Percentiles rank a stretch among this genome's conserved stretches.
These are phyloP conservation scores for Cordyceps cateniannulata DNA, from an alignment of 2,329 filamentous ascomycete species.

Conservation along the genomic window DNA sequence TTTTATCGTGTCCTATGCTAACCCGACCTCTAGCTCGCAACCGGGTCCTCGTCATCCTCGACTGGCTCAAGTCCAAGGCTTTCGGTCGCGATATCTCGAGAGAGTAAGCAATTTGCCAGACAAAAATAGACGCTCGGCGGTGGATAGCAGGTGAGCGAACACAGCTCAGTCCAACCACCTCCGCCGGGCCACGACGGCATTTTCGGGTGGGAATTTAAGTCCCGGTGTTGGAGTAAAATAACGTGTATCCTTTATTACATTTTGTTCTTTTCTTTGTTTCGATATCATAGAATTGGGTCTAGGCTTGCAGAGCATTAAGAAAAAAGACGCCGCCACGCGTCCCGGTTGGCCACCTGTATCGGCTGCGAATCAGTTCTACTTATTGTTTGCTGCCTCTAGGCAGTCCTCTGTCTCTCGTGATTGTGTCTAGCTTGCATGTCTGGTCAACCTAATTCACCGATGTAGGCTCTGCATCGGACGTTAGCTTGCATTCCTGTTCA, in stretches of 20 bases:
- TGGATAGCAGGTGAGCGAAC: not conserved
- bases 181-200: not conserved
- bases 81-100: slow-evolving; percentile 93
- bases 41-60: slow-evolving; percentile 82
- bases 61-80: slow-evolving; percentile 95
- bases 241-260: slow-evolving; percentile 9
- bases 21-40: slow-evolving; percentile 63
- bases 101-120: slow-evolving; percentile 45
- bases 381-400: not conserved
- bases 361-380: slow-evolving; percentile 10
- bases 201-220: not conserved
- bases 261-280: slow-evolving; percentile 8
- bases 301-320: slow-evolving; percentile 12
- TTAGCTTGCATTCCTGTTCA: no score
- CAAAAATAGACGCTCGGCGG: not conserved
- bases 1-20: slow-evolving; percentile 17
- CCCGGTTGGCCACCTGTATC: slow-evolving; percentile 7
- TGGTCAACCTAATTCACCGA: no score
- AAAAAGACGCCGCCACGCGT: slow-evolving; percentile 1
- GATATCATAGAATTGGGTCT: slow-evolving; percentile 12
- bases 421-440: not conserved
- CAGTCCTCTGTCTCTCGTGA: not conserved
- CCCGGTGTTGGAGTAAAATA: slow-evolving; percentile 14
- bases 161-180: not conserved
- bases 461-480: no score